phyloP scores from a whole-genome alignment of 345 rosid species.

The Moringa oleifera region DNA sequence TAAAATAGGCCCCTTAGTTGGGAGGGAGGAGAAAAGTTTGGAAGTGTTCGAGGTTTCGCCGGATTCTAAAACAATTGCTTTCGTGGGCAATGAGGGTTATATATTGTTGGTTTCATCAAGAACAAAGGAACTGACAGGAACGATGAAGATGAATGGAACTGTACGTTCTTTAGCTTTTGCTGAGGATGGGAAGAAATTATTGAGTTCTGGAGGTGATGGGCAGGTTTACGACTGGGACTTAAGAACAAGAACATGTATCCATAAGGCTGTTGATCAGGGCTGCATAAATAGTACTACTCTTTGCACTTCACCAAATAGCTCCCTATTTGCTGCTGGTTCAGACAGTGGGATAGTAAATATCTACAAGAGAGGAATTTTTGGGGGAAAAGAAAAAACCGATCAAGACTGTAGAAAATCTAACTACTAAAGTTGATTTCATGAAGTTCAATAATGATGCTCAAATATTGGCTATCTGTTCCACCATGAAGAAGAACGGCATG shows the following conservation, averaged over 20 bases:
- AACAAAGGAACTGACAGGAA: slow-evolving; percentile 80
- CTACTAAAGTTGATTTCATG: slow-evolving; percentile 69
- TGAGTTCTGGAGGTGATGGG: slow-evolving; percentile 92
- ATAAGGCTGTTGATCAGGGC: slow-evolving; percentile 85
- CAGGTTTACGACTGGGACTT: slow-evolving; percentile 91
- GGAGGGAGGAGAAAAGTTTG: slow-evolving; percentile 97
- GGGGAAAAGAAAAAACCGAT: slow-evolving; percentile 84
- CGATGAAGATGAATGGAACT: slow-evolving; percentile 88
- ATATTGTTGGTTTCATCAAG: slow-evolving; percentile 74
- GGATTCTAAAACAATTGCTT: slow-evolving; percentile 71
- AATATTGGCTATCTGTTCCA: slow-evolving; percentile 76
- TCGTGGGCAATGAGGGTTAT: slow-evolving; percentile 84
- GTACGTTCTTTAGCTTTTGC: slow-evolving; percentile 74
- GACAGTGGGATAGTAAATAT: slow-evolving; percentile 82
- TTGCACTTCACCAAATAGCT: slow-evolving; percentile 52
- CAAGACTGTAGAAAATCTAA: slow-evolving; percentile 72
- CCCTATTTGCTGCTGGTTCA: slow-evolving; percentile 80
- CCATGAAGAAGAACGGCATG: slow-evolving; percentile 64
- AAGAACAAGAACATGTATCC: slow-evolving; percentile 72
- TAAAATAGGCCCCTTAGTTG: slow-evolving; percentile 84
- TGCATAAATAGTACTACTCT: slow-evolving; percentile 68
- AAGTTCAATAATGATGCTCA: slow-evolving; percentile 82
- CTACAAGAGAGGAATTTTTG: slow-evolving; percentile 68
- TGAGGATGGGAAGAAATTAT: slow-evolving; percentile 53
- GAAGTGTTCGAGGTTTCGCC: slow-evolving; percentile 85